Conservation (phyloP, 495 filamentous ascomycete genomes). For the Hypomontagnella monticulosa region DNA sequence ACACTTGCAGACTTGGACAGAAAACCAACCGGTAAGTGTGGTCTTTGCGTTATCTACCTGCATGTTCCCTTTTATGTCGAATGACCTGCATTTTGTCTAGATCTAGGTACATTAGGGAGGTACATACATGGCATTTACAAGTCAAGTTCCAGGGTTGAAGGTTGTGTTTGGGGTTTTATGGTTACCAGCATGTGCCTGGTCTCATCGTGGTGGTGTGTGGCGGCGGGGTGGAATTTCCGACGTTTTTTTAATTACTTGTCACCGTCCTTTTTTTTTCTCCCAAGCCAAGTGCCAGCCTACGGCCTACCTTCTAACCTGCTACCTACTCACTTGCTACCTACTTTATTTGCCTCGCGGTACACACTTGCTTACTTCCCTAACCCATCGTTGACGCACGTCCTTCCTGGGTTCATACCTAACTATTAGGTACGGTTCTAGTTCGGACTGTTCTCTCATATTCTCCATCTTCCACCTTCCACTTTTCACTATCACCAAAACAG, state of each 20-base stretch:
- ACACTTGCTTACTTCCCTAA: background rate
- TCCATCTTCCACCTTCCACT: background rate
- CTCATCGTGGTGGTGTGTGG: slow-evolving; percentile 10
- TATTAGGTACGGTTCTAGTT: background rate
- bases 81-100: slow-evolving; percentile 31
- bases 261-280: background rate
- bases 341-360: background rate
- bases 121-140: slow-evolving; percentile 1
- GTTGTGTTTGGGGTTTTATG: slow-evolving; percentile 16
- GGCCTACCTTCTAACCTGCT: background rate
- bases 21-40: slow-evolving; percentile 25
- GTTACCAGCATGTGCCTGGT: background rate
- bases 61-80: slow-evolving; percentile 28
- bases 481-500: background rate
- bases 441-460: background rate
- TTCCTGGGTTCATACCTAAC: background rate
- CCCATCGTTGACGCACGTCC: background rate
- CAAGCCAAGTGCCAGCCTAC: background rate
- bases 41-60: slow-evolving; percentile 22
- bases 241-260: background rate
- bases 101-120: slow-evolving; percentile 24
- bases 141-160: background rate
- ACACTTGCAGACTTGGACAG: slow-evolving; percentile 11
- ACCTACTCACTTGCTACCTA: background rate
- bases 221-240: slow-evolving; percentile 31